These are phyloP conservation scores for Cordyceps cicadae DNA, from an alignment of 2,329 filamentous ascomycete genomes.

Conservation along the genomic window DNA sequence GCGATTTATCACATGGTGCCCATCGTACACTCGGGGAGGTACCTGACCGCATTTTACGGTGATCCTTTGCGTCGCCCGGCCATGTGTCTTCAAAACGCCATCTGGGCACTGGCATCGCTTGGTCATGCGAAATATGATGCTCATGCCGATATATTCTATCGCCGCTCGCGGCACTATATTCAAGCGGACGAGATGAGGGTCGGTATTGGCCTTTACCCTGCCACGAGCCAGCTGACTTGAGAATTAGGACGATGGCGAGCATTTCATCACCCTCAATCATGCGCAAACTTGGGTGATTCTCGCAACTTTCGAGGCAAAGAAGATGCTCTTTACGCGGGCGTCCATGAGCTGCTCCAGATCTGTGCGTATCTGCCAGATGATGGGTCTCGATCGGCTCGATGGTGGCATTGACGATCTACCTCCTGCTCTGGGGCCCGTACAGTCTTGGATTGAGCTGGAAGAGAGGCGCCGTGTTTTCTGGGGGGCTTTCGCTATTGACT, in stretches of 20 bases:
- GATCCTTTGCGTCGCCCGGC: conserved; percentile 70
- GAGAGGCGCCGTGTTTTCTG: conserved; percentile 82
- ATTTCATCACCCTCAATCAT: conserved; percentile 69
- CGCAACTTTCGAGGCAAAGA: conserved; percentile 71
- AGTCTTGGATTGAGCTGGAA: conserved; percentile 67
- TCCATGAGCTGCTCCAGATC: conserved; percentile 72
- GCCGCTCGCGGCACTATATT: conserved; percentile 70
- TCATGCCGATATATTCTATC: conserved; percentile 73
- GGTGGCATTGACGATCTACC: conserved; percentile 57
- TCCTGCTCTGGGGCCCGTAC: conserved; percentile 62
- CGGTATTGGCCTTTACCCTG: conserved; percentile 11
- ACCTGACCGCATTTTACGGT: conserved; percentile 63
- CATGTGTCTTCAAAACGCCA: conserved; percentile 73
- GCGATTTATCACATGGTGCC: conserved; percentile 65
- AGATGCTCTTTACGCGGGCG: conserved; percentile 76
- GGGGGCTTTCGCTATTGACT: conserved; percentile 73
- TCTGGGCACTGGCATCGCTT: conserved; percentile 74
- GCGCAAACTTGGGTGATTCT: conserved; percentile 74
- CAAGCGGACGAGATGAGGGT: conserved; percentile 78
- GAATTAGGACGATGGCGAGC: conserved; percentile 60
- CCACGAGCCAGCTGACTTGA: not conserved
- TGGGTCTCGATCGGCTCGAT: conserved; percentile 75
- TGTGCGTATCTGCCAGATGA: conserved; percentile 67
- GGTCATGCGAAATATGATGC: conserved; percentile 62
- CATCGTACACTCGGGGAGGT: conserved; percentile 70